Evolutionary conservation across 2,329 filamentous ascomycete genomes (phyloP).

Genomic region (Macrophomina tecta): DNA sequence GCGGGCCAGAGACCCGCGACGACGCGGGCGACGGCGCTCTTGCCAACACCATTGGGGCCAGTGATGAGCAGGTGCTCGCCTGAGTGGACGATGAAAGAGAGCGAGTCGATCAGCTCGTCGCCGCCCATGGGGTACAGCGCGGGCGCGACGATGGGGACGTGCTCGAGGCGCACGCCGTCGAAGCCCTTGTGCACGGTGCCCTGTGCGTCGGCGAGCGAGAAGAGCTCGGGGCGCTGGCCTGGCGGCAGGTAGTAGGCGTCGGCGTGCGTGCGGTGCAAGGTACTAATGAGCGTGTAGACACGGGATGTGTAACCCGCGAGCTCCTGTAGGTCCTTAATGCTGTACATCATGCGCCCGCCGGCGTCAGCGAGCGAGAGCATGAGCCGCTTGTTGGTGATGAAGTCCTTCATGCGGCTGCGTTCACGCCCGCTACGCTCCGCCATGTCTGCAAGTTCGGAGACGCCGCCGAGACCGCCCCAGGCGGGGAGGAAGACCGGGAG

Average conservation of each 20-base stretch:
- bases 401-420: conserved; percentile 92
- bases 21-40: conserved; percentile 84
- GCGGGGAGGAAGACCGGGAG: conserved; percentile 92
- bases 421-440: conserved; percentile 66
- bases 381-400: conserved; percentile 97
- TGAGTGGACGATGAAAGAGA: conserved; percentile 86
- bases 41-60: conserved; percentile 92
- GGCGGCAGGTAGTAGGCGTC: conserved; percentile 78
- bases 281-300: conserved; percentile 94
- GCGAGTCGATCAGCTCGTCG: conserved; percentile 85
- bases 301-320: conserved; percentile 94
- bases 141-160: conserved; percentile 91
- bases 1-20: conserved; percentile 95
- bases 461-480: conserved; percentile 84
- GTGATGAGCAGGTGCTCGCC: conserved; percentile 95
- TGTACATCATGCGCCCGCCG: conserved; percentile 99
- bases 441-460: conserved; percentile 66
- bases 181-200: conserved; percentile 95
- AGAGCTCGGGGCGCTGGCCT: conserved; percentile 76
- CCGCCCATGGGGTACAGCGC: conserved; percentile 87
- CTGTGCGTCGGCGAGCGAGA: conserved; percentile 87
- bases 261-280: conserved; percentile 90
- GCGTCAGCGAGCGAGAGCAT: conserved; percentile 98
- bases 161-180: conserved; percentile 89
- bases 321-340: conserved; percentile 96